Base-by-base conservation (phyloP, 202 grass and related monocot genomes). In the Panicum virgatum region DNA sequence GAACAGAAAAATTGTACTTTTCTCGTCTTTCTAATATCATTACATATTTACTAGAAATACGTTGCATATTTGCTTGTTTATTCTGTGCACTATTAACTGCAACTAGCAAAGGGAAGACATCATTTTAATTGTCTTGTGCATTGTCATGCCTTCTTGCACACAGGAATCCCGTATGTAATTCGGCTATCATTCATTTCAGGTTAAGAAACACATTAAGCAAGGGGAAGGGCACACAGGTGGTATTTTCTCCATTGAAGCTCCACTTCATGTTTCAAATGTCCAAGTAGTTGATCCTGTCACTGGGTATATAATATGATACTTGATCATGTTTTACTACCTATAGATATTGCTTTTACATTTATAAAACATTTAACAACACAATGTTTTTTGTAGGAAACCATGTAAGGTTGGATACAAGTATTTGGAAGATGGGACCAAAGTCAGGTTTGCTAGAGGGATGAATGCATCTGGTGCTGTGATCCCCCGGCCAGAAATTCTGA, bases 191-290 rank as follows among this genome's bases (percentile, higher is more conserved):
- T 25, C 5, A 25, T 93, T 98, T 74, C 86, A 98, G 96, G 96
- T 98, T 57, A 98, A 98, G 68, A 98, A 98, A 27, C 95, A 98
- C 83, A 98, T 93, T 67, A 94, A 94, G 76, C 92, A 98, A 74
- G 95, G 95, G 39, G 91, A 94, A 74, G 95, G 95, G 23, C 90
- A 94, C 72, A 81, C 76, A 46, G 90, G 94, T 56, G 92, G 92
- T 36, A 97, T 97, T 63, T 98, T 94, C 85, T 94, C 92, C n/a
- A 94, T 94, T 61, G 92, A 98, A 89, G 92, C 95, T 76, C 95
- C 92, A 30, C 95, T 98, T 91, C 95, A 97, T 92, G 95, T 97
- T 81, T 97, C 95, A 37, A 97, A 94, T 84, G 92, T 94, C 59
- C 90, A 94, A 90, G 95, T 94, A 82, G 57, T 93, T 74, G 92